Base-by-base conservation (phyloP, 2,329 filamentous ascomycete genomes). In the Phialemonium atrogriseum region DNA sequence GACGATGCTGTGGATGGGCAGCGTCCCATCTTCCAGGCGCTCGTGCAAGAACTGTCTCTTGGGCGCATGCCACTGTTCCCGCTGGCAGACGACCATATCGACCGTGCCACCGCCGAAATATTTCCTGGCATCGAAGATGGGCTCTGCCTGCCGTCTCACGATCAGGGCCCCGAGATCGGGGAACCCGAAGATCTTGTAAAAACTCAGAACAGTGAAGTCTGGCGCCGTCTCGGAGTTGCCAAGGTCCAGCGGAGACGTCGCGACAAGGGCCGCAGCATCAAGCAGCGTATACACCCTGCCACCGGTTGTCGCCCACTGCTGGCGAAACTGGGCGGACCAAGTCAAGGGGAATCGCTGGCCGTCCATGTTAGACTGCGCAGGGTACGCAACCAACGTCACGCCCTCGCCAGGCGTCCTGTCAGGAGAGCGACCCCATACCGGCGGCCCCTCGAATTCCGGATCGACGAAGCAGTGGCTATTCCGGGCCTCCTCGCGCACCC, bases 171-270 rank as follows among this genome's bases (percentile, higher is more conserved):
- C 89, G 2, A 96, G 64, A 51, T 96, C 85, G 0, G 89, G 89
- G 42, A 95, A 95, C 2, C 91, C 89, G 54, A 96, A 96, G n/a
- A 95, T 88, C 55, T 96, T 98, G 62, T 95, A 93, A 41, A 96
- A 77, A 54, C 88, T 95, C 24, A 96, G 49, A 0, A 85, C 82
- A 0, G 76, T 80, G 43, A 96, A 96, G 52, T 96, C 89, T 1
- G 89, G 84, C 0, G 81, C 77, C 1, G 58, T 51, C 0, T 64
- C 59, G 0, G 67, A 45, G 43, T 83, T 60, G 34, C 73, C 65
- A 3, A 96, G 61, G 48, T 93, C 73, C 6, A 96, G 62, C 1
- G 75, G 76, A 5, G 83, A 76, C 1, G 88, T 94, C 7, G 86
- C 79, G 8, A 78, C 80, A 9, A 85, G 66, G 0, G 86, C 83